Evolutionary conservation across 2,329 filamentous ascomycete genomes (phyloP), one percentile per base, ranked within the genome.

Genomic region (Zymoseptoria brevis): DNA sequence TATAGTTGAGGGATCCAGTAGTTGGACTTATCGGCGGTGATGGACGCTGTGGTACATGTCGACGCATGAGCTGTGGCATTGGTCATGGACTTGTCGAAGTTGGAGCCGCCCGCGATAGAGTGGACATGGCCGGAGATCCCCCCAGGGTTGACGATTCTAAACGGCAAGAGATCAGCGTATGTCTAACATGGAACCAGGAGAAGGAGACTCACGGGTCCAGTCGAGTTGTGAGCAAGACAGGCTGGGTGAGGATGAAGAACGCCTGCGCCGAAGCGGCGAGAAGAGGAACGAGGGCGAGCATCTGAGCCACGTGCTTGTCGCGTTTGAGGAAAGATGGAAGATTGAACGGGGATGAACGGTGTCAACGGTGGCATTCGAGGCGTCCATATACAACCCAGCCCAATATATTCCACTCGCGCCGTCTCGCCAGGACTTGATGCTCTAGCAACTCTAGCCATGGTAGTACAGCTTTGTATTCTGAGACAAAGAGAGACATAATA

Each of bases 1-100:
- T 86, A 91, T 2, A 92, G 75, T 26, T 79, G 78, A 1, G 89
- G 88, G 58, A 86, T 84, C 89, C 89, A 92, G 78, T 93, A 92
- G 73, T 87, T 87, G 67, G 82, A 87, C 71, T 84, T 80, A 75
- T 91, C 88, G 57, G 82, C 83, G 67, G 80, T 83, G 53, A 63
- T 54, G 8, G 61, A 22, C 22, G 69, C 62, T 19, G 65, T 69
- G 16, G 63, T 68, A 61, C 68, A 93, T 29, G 81, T 78, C 26
- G 86, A 88, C 60, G 79, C 71, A 62, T 76, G 73, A 26, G 89
- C 79, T 51, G 81, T 77, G 59, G 83, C 77, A 67, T 84, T 87
- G 48, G 80, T 83, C 71, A 87, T 83, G 56, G 75, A 79, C 60
- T 83, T 75, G 64, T 80, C 76, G 68, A 91, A 90, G 67, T 77